Evolutionary conservation across 2,329 filamentous ascomycete species (phyloP), one percentile per base, ranked within the genome.

Genomic region (Hymenoscyphus fructigenus): DNA sequence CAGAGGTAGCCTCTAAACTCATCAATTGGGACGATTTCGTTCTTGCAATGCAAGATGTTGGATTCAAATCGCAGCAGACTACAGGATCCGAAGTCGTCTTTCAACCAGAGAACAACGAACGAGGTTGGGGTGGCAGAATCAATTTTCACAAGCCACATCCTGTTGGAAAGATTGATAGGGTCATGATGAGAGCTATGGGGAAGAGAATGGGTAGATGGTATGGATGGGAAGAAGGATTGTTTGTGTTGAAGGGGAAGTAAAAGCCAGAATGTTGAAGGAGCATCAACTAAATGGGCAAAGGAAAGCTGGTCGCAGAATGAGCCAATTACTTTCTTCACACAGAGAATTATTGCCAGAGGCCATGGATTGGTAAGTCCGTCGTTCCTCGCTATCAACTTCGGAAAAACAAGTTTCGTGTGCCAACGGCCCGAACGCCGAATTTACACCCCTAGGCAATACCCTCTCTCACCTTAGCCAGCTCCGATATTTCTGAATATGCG

Each of bases 1-100:
- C 62, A 20, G 57, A 53, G 57, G 3, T 23, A 6, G 34, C 64
- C 9, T n/a, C 47, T 1, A 66, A 66, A n/a, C 29, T 63, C 2
- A 34, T 61, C 12, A 60, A 63, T 32, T 63, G 64, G 64, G 64
- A 66, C 28, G 61, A 62, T 53, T 66, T 66, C 14, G 53, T 65
- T 3, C 36, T 58, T 6, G 63, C 63, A 6, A 61, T 61, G 38
- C 28, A 57, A 56, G 59, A 61, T 59, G 59, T 53, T 6, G 59
- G 63, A 9, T 61, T 58, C 32, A n/a, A 34, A 28, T 29, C 47
- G 12, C 44, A 57, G 5, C 62, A 63, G 28, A 57, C 44, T 5
- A 64, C 50, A 20, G 59, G 59, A 15, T 53, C 53, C 6, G 59
- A 57, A 61, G 59, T 61, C 6, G 53, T 61, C 2, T 65, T 65